phyloP scores from a whole-genome alignment of 1,284 basidiomycete genomes.

The Ustilago vetiveriae region DNA sequence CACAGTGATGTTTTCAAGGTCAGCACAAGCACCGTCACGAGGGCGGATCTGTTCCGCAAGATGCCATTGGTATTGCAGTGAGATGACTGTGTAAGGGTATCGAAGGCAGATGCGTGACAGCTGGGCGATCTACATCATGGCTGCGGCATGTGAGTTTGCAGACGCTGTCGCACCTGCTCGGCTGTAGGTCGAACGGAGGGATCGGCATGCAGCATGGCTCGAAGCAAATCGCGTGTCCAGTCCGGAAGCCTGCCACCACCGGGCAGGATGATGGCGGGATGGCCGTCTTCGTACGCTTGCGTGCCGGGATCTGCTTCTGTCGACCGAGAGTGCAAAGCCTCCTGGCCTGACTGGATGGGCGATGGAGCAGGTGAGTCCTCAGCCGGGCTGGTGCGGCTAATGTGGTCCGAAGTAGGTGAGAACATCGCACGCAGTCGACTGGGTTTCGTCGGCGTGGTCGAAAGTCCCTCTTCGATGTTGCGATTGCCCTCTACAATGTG shows the following conservation, averaged over 20 bases:
- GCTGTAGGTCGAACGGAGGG: slow-evolving; percentile 53
- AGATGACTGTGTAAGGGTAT: too few species aligned
- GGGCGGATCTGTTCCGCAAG: too few species aligned
- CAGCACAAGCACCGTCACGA: too few species aligned
- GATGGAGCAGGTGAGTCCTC: neutral
- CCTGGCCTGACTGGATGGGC: neutral
- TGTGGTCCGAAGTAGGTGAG: slow-evolving; percentile 7
- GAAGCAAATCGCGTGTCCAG: slow-evolving; percentile 52
- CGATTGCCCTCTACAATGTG: neutral
- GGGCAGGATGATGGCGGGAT: slow-evolving; percentile 60
- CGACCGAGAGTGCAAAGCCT: neutral
- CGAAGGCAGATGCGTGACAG: neutral
- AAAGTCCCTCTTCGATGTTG: neutral
- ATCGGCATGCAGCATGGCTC: slow-evolving; percentile 50
- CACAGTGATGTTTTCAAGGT: too few species aligned
- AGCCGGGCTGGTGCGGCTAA: neutral
- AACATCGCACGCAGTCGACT: slow-evolving; percentile 21
- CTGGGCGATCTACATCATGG: neutral
- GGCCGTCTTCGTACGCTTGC: slow-evolving; percentile 54
- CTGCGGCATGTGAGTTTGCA: neutral
- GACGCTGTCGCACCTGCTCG: slow-evolving; percentile 27
- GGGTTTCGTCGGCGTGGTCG: slow-evolving; percentile 11
- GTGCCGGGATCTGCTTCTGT: slow-evolving; percentile 6
- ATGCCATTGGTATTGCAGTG: too few species aligned
- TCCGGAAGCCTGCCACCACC: slow-evolving; percentile 62